These are phyloP conservation scores for Xylaria sp. DNA, from an alignment of 2,329 filamentous ascomycete species.

Conservation along the genomic window DNA sequence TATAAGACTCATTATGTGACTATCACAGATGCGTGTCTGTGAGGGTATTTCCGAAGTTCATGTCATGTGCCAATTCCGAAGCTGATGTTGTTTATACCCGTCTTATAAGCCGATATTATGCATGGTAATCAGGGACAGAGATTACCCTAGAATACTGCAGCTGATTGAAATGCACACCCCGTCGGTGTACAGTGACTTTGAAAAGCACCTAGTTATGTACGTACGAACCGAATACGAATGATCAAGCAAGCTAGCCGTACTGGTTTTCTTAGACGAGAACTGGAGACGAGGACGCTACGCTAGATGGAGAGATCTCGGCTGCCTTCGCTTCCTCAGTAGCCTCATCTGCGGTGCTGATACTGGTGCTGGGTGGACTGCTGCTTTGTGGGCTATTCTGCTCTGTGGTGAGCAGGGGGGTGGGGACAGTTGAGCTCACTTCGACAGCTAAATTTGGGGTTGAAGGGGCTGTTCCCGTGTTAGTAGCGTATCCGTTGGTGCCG, in stretches of 20 bases:
- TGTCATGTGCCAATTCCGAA: constrained; percentile 12
- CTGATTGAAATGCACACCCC: constrained; percentile 6
- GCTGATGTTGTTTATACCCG: constrained; percentile 20
- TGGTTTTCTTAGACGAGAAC: constrained; percentile 40
- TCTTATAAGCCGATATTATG: constrained; percentile 28
- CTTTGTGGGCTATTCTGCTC: constrained; percentile 77
- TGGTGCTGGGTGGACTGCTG: constrained; percentile 72
- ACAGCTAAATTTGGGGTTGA: constrained; percentile 56
- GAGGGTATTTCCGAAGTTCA: constrained; percentile 13
- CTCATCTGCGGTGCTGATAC: constrained; percentile 63
- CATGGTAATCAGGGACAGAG: constrained; percentile 10
- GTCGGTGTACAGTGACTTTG: constrained; percentile 17
- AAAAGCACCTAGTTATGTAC: constrained; percentile 9
- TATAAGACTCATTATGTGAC: constrained; percentile 20
- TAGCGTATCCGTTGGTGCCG: constrained; percentile 26
- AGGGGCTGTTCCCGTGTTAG: constrained; percentile 30
- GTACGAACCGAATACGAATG: constrained; percentile 10
- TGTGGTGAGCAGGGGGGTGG: constrained; percentile 74
- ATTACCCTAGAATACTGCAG: constrained; percentile 12
- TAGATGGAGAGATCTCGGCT: constrained; percentile 29
- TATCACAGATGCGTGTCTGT: constrained; percentile 8
- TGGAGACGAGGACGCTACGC: constrained; percentile 28
- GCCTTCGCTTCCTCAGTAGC: constrained; percentile 47
- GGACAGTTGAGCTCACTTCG: constrained; percentile 64
- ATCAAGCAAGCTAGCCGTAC: not conserved